A percentile compares a stretch with the other conserved stretches of the same genome.
These are phyloP conservation scores for Colletotrichum salicis DNA, from an alignment of 2,329 filamentous ascomycete genomes.

Conservation along the genomic window DNA sequence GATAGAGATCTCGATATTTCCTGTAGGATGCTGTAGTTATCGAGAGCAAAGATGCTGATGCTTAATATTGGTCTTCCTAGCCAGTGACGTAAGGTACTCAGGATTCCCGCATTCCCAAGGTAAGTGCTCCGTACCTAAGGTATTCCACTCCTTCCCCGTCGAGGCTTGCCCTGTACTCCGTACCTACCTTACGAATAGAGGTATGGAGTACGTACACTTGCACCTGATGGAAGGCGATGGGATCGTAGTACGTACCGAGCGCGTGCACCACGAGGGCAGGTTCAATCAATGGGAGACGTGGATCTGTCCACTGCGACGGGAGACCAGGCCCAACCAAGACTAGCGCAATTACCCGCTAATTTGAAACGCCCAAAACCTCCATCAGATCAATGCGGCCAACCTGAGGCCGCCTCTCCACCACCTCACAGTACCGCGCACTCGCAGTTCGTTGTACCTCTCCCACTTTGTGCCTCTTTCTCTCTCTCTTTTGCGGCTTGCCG, in stretches of 20 bases:
- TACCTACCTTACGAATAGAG: too few species aligned
- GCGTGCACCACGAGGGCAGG: constrained; percentile 15
- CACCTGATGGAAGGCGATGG: background rate
- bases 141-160: background rate
- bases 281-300: constrained; percentile 36
- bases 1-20: background rate
- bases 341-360: constrained; percentile 35
- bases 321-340: constrained; percentile 17
- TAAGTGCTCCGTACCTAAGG: too few species aligned
- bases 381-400: constrained; percentile 35
- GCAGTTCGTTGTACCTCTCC: background rate
- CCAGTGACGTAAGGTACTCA: background rate
- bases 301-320: constrained; percentile 26
- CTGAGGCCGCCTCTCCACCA: background rate
- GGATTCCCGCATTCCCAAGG: background rate
- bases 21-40: too few species aligned
- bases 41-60: background rate
- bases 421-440: too few species aligned
- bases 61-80: background rate
- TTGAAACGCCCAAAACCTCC: constrained; percentile 38
- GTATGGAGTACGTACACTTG: background rate
- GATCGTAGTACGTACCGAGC: background rate
- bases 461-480: background rate
- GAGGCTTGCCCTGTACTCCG: background rate
- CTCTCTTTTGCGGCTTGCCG: background rate